Evolutionary conservation across 1,284 basidiomycete genomes (phyloP), one percentile per base, ranked within the genome.

Genomic region (Ceratobasidium sp.): DNA sequence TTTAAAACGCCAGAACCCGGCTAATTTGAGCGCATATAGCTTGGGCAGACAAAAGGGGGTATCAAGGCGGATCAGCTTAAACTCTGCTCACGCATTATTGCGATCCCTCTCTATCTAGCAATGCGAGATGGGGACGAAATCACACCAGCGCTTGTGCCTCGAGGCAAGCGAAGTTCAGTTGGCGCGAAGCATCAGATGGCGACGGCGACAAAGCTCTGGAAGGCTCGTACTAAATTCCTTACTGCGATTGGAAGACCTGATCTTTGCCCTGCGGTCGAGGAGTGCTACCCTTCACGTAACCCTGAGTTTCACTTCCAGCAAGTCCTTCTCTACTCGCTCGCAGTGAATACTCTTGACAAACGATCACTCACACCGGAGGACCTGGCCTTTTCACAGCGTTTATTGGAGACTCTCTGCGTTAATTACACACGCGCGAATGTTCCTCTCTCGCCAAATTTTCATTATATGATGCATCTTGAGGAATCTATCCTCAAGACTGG

Each of bases 381-480:
- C 27, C 22, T 27, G 27, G 9, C 6, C 11, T 57, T 57, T 57
- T 24, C 54, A 5, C 6, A 27, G 15, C 15, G 11, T 29, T 36
- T 60, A 44, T 41, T 60, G 19, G 65, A 67, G n/a, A 11, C 65
- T 0, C 1, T 67, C 3, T 67, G 50, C n/a, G 57, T 8, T 15
- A 36, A 67, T 17, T 56, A 67, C 19, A n/a, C 31, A 4, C 0
- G 1, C 6, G 4, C 41, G 7, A 67, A 67, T 33, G n/a, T 45
- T 1, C 51, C 27, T 0, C 31, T 67, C 6, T 15, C 65, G 14
- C 65, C 50, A 15, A 67, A 67, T 31, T 67, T 67, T 27, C 65
- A 67, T 19, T 56, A 67, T 27, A 45, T 67, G 51, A 56, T 67
- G 51, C 65, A 67, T 44, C 33, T 67, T 54, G 65, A 67, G 27